Base-by-base conservation (phyloP, 257 asterid genomes). In the Petunia axillaris region DNA sequence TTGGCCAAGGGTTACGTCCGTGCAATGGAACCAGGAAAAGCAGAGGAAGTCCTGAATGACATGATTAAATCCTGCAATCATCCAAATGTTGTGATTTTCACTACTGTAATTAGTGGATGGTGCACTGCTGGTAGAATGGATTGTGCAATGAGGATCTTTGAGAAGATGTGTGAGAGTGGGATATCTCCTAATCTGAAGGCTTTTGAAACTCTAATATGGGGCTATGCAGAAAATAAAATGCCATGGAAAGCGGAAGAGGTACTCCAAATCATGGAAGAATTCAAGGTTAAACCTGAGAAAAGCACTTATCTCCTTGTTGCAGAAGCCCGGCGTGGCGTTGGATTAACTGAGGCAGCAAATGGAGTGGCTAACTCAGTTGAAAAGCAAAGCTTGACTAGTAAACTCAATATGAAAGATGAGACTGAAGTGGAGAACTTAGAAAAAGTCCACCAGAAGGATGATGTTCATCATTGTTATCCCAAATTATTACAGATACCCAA, bases 61-160 rank as follows among this genome's bases (percentile, higher is more conserved):
- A 87, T 92, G 92, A 71, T 82, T 54, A 75, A 68, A 71, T 85
- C 91, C 2, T 87, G 88, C 44, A 63, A 84, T 65, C 76, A 2
- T 55, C 94, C 91, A 36, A 87, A 88, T 64, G 94, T 92, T 40
- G 94, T 89, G 77, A 86, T 88, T 79, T 92, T 87, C 89, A 91
- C 94, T 78, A 91, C 90, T 8, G 83, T 89, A 57, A 91, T 91
- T 80, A 89, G 93, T 13, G 97, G 97, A 46, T 91, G 91, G 91
- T 87, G 90, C 84, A 82, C 87, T 76, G 64, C 83, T 9, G 91
- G 89, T 16, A 84, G 82, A 5, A 86, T 89, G 94, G 90, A 84
- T 25, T 82, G 73, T 63, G 94, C 97, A 3, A 70, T 82, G 81
- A 87, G 88, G 84, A 88, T 89, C 7, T 90, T 87, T 7, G 36